These are phyloP conservation scores for Lipomyces chichibuensis DNA, from an alignment of 805 yeast genomes.

Conservation along the genomic window DNA sequence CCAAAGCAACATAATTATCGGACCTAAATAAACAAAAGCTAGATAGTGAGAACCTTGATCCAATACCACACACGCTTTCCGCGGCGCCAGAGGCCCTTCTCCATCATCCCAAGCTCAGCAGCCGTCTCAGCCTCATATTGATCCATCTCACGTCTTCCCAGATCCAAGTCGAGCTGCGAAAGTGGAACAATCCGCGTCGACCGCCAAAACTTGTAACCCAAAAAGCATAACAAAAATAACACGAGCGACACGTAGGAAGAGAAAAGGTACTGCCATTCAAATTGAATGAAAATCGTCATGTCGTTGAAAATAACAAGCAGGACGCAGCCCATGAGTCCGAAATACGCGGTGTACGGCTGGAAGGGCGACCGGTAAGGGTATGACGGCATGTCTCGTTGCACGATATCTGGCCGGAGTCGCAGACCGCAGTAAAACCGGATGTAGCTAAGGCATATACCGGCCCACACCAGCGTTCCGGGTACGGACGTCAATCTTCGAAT, in stretches of 20 bases:
- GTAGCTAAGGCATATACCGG: conserved; percentile 67
- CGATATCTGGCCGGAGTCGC: conserved; percentile 63
- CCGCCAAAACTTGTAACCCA: conserved; percentile 59
- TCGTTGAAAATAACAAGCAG: conserved; percentile 62
- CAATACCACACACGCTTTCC: conserved; percentile 17
- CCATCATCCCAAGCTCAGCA: conserved; percentile 26
- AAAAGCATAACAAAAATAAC: conserved; percentile 55
- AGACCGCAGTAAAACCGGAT: conserved; percentile 67
- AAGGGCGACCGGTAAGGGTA: conserved; percentile 72
- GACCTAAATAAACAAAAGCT: not conserved
- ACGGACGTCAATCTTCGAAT: conserved; percentile 35
- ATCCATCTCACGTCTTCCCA: conserved; percentile 84
- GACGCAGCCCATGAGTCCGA: conserved; percentile 61
- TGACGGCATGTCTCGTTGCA: conserved; percentile 61
- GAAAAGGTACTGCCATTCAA: conserved; percentile 65
- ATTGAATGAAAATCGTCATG: conserved; percentile 59
- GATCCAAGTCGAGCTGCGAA: conserved; percentile 77
- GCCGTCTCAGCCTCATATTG: conserved; percentile 44
- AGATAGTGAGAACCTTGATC: conserved; percentile 21
- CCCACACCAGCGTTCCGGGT: conserved; percentile 79
- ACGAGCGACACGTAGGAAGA: conserved; percentile 66
- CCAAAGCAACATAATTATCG: not conserved
- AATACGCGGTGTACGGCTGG: conserved; percentile 68
- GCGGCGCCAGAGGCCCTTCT: conserved; percentile 22
- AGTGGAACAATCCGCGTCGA: conserved; percentile 68